phyloP scores from a whole-genome alignment of 2,329 filamentous ascomycete genomes.

The Diaporthe ilicicola region DNA sequence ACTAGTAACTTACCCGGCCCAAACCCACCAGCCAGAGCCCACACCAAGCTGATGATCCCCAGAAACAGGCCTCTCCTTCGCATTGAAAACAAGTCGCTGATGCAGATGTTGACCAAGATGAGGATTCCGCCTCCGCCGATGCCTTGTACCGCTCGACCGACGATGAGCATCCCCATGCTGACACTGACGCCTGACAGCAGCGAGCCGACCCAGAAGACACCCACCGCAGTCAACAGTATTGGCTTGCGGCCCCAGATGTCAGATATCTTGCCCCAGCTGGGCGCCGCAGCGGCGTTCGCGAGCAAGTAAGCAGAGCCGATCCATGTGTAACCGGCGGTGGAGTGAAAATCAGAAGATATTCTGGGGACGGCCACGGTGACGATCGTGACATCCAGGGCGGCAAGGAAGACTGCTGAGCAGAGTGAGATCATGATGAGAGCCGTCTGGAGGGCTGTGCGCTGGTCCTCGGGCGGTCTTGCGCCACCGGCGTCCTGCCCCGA shows the following conservation, averaged over 20 bases:
- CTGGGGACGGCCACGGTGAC: conserved; percentile 69
- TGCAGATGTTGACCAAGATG: conserved; percentile 61
- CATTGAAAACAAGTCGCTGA: conserved; percentile 63
- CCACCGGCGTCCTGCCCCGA: background rate
- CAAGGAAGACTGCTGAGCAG: conserved; percentile 51
- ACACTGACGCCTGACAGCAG: conserved; percentile 56
- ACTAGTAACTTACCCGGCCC: conserved; percentile 54
- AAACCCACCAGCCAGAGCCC: conserved; percentile 72
- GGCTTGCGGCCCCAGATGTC: conserved; percentile 68
- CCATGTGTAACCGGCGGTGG: conserved; percentile 77
- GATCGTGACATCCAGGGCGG: conserved; percentile 63
- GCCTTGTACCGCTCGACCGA: conserved; percentile 58
- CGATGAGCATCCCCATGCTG: conserved; percentile 57
- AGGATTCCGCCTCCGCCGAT: conserved; percentile 60
- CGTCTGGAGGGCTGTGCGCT: conserved; percentile 43
- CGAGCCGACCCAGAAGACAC: conserved; percentile 61
- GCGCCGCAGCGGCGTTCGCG: conserved; percentile 71
- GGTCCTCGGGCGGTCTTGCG: conserved; percentile 38
- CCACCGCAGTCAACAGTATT: conserved; percentile 56
- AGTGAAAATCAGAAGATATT: conserved; percentile 66
- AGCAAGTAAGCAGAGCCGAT: conserved; percentile 79
- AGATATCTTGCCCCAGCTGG: conserved; percentile 73
- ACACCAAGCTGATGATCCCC: conserved; percentile 67
- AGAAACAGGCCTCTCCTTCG: conserved; percentile 41
- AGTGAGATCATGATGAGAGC: conserved; percentile 50